Evolutionary conservation across 2,329 filamentous ascomycete species (phyloP).

Genomic region (Blastomyces emzantsi): DNA sequence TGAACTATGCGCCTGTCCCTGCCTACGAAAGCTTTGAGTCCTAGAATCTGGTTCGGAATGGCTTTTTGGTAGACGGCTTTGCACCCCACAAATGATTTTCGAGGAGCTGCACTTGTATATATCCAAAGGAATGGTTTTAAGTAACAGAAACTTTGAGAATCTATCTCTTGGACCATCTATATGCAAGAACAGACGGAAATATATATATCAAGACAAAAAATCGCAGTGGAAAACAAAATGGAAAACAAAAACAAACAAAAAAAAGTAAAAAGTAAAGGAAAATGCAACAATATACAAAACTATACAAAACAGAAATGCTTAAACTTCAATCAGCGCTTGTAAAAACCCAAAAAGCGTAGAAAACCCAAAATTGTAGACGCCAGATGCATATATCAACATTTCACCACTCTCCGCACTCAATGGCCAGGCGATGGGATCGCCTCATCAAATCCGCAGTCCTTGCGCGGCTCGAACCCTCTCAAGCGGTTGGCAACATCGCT

Average conservation of each 20-base stretch:
- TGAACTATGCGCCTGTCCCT: too few species aligned
- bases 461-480: not conserved
- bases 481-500: constrained; percentile 10
- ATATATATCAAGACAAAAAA: not conserved
- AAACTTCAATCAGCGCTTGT: not conserved
- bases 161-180: not conserved
- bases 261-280: too few species aligned
- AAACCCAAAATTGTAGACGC: not conserved
- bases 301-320: not conserved
- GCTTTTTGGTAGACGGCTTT: not conserved
- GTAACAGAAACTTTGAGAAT: not conserved
- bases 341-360: not conserved
- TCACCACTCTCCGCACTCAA: not conserved
- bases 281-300: not conserved
- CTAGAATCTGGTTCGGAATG: not conserved
- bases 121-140: not conserved
- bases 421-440: not conserved
- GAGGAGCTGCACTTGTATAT: not conserved
- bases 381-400: not conserved
- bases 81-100: not conserved
- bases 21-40: not conserved
- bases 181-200: not conserved
- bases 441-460: constrained; percentile 1
- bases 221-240: not conserved
- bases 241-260: too few species aligned